These are phyloP conservation scores for Parastagonospora nodorum DNA, from an alignment of 2,329 filamentous ascomycete species.

Conservation along the genomic window DNA sequence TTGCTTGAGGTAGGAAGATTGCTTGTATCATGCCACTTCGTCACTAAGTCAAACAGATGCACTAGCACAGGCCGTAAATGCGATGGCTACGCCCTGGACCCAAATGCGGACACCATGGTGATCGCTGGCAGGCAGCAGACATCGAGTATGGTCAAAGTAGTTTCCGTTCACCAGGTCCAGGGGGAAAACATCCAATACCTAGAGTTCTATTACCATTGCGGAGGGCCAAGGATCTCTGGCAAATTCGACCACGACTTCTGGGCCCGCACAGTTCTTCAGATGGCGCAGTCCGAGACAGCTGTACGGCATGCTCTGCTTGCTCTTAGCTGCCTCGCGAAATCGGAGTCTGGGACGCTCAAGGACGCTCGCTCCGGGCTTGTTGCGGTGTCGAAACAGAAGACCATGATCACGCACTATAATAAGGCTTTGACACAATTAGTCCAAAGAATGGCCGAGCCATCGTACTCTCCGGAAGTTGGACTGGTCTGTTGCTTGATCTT, in stretches of 20 bases:
- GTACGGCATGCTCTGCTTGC: slow-evolving; percentile 50
- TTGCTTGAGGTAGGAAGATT: slow-evolving; percentile 22
- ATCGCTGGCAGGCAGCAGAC: not conserved
- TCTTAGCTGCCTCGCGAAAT: slow-evolving; percentile 39
- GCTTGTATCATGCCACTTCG: not conserved
- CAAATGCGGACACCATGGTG: not conserved
- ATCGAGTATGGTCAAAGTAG: not conserved
- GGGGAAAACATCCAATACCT: slow-evolving; percentile 17
- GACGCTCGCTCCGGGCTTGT: slow-evolving; percentile 4
- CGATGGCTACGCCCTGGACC: slow-evolving; percentile 20
- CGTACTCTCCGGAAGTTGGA: slow-evolving; percentile 36
- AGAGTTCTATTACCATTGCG: slow-evolving; percentile 51
- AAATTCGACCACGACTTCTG: slow-evolving; percentile 45
- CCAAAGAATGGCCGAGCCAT: slow-evolving; percentile 30
- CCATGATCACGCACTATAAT: slow-evolving; percentile 47
- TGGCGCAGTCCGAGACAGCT: slow-evolving; percentile 46
- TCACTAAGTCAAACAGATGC: slow-evolving; percentile 19
- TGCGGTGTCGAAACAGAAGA: slow-evolving; percentile 5
- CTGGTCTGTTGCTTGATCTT: slow-evolving; percentile 52
- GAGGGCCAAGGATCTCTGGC: slow-evolving; percentile 41
- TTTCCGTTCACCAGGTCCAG: slow-evolving; percentile 6
- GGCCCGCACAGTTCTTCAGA: slow-evolving; percentile 47
- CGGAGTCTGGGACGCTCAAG: slow-evolving; percentile 8
- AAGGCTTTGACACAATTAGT: slow-evolving; percentile 39
- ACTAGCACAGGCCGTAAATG: slow-evolving; percentile 30